A percentile compares a stretch with the other conserved stretches of the same genome.
phyloP scores from a whole-genome alignment of 2,329 filamentous ascomycete genomes.

The Cladosporium sphaerospermum region DNA sequence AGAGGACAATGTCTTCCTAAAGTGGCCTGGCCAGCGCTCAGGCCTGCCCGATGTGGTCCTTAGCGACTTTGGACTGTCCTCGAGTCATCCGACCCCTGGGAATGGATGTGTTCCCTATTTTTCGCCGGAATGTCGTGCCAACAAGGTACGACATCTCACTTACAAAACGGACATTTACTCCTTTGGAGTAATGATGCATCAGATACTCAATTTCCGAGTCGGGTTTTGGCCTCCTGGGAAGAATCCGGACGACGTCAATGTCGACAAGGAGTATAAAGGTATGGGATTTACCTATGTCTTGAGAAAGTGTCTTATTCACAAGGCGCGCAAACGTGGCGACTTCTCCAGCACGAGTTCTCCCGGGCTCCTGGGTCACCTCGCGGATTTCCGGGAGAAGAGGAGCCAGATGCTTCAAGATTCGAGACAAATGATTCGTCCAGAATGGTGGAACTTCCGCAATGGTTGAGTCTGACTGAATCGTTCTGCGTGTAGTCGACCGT shows the following conservation, averaged over 20 bases:
- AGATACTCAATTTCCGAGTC: not conserved
- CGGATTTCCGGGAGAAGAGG: no score
- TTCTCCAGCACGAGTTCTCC: not conserved
- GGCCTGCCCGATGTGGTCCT: conserved; percentile 1
- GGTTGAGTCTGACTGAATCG: no score
- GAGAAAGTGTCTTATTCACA: not conserved
- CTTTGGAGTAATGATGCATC: not conserved
- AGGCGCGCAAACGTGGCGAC: not conserved
- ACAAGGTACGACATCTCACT: not conserved
- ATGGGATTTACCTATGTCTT: not conserved
- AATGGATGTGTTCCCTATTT: not conserved
- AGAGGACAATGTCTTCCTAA: not conserved
- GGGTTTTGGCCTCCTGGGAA: not conserved
- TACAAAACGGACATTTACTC: conserved; percentile 1
- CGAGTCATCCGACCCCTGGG: not conserved
- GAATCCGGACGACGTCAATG: not conserved
- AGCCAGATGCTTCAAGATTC: no score
- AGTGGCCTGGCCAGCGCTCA: not conserved
- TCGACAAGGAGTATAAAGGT: not conserved
- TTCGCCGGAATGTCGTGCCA: not conserved
- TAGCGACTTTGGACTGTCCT: not conserved
- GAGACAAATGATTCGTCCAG: no score
- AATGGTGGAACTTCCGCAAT: no score
- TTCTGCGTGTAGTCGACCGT: no score
- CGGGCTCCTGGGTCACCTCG: no score